Percentiles rank a stretch among this genome's conserved stretches.
phyloP scores from a whole-genome alignment of 2,329 filamentous ascomycete species.

The Epichloe elymi region DNA sequence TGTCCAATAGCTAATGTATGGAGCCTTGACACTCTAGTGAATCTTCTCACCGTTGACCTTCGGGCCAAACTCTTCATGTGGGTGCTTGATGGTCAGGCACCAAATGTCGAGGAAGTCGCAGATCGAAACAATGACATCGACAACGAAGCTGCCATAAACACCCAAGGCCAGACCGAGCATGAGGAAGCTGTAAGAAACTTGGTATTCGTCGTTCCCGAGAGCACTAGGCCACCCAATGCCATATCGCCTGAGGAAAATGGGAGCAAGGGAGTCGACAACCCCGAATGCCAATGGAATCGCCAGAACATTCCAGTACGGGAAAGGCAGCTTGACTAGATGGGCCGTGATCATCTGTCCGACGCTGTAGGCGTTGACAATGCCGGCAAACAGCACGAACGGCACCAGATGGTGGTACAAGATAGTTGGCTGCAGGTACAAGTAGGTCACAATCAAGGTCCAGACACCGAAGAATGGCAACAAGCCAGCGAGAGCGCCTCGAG shows the following conservation, averaged over 20 bases:
- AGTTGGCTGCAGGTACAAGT: constrained; percentile 71
- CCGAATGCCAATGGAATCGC: constrained; percentile 64
- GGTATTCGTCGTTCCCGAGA: constrained; percentile 65
- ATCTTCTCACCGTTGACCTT: constrained; percentile 28
- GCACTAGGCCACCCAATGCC: constrained; percentile 66
- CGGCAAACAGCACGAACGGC: constrained; percentile 79
- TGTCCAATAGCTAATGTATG: not conserved
- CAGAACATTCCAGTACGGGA: constrained; percentile 85
- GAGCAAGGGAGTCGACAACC: constrained; percentile 69
- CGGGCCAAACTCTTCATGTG: constrained; percentile 32
- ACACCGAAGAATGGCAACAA: constrained; percentile 67
- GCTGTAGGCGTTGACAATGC: constrained; percentile 84
- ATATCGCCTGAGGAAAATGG: constrained; percentile 42
- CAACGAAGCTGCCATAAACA: constrained; percentile 94
- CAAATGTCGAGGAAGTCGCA: constrained; percentile 98
- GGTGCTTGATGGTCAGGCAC: constrained; percentile 95
- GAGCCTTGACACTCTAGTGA: constrained; percentile 8
- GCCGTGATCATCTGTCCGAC: constrained; percentile 94
- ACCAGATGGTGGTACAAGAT: constrained; percentile 76
- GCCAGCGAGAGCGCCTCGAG: constrained; percentile 64
- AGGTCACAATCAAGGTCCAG: constrained; percentile 65
- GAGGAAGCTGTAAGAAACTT: constrained; percentile 81
- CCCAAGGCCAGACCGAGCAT: constrained; percentile 76
- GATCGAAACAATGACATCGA: constrained; percentile 93
- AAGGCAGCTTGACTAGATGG: constrained; percentile 74